A percentile compares a stretch with the other conserved stretches of the same genome.
Conservation (phyloP, 768 basidiomycete species). For the Pleurotus salmoneostramineus region DNA sequence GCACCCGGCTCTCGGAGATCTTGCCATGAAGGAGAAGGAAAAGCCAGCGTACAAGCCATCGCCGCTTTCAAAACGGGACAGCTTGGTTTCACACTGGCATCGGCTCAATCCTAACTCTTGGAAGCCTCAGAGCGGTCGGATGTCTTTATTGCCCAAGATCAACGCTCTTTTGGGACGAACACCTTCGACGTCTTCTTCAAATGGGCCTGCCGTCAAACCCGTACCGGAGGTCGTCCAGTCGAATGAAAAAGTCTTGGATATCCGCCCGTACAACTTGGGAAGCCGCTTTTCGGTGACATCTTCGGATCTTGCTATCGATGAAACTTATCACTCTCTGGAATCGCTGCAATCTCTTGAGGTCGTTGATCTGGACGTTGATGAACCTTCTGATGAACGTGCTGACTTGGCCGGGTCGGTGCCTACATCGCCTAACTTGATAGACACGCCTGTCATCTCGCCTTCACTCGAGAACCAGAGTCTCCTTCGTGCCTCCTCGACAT, state of each 20-base stretch:
- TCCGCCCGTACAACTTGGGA: slow-evolving; percentile 1
- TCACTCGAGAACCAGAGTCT: not conserved
- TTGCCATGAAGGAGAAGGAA: not conserved
- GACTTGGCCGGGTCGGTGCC: not conserved
- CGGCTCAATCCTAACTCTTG: not conserved
- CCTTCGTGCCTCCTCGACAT: not conserved
- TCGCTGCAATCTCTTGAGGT: slow-evolving; percentile 3
- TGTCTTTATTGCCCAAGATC: not conserved
- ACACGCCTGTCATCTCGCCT: not conserved
- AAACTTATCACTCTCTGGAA: not conserved
- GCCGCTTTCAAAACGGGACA: not conserved
- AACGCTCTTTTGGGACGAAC: not conserved
- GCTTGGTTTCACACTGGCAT: slow-evolving; percentile 4
- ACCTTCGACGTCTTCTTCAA: not conserved
- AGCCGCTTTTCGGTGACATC: slow-evolving; percentile 1
- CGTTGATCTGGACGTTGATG: not conserved
- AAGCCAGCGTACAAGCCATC: not conserved
- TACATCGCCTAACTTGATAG: slow-evolving; percentile 2
- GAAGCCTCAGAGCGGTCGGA: not conserved
- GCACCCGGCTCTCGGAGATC: slow-evolving; percentile 3
- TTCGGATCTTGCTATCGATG: not conserved
- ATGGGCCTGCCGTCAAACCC: not conserved
- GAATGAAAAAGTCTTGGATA: slow-evolving; percentile 2
- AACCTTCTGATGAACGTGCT: not conserved
- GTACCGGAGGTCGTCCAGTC: not conserved